Evolutionary conservation across 139 green algal species (phyloP), one percentile per base, ranked within the genome.

Genomic region (Pleodorina starrii): DNA sequence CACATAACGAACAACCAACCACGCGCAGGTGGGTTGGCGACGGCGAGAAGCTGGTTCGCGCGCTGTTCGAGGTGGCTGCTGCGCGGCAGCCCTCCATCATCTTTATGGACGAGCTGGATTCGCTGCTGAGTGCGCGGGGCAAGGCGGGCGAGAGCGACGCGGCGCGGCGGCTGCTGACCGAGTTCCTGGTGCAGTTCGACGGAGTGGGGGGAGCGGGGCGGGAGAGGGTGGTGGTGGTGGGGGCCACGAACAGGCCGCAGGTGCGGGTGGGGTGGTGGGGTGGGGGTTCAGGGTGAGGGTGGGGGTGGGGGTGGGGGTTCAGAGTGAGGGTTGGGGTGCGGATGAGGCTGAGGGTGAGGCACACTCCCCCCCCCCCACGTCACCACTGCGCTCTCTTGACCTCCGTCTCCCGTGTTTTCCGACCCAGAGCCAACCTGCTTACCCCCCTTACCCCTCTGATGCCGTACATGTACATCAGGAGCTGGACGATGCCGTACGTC

Each of bases 161-260:
- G n/a, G 97, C 93, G 38, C 91, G 98, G 73, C 94, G 98, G 35
- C 93, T 99, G 36, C 99, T 99, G 90, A 99, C 98, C 2, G 98
- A 99, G 93, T 98, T 99, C 86, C 94, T 99, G 57, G 96, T 99
- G 74, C 85, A 94, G 90, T 93, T 93, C 71, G 93, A 94, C 72
- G 93, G 93, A 50, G 89, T 94, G 66, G 78, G 66, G 16, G 88
- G 89, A 21, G 63, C 74, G 10, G 73, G 85, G 4, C 35, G 78
- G 50, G 85, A 82, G 76, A 86, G 63, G 11, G 86, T 94, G 32
- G 82, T 94, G 66, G 91, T 96, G 59, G 78, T 96, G 27, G 94
- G 91, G n/a, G 94, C 94, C 10, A 95, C 92, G 38, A 96, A 96
- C 79, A 66, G 92, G 38, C 89, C 91, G 35, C 82, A 92, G 89